A percentile compares a stretch with the other conserved stretches of the same genome.
Conservation (phyloP, 148 eudicot species). For the Camellia lanceoleosa region DNA sequence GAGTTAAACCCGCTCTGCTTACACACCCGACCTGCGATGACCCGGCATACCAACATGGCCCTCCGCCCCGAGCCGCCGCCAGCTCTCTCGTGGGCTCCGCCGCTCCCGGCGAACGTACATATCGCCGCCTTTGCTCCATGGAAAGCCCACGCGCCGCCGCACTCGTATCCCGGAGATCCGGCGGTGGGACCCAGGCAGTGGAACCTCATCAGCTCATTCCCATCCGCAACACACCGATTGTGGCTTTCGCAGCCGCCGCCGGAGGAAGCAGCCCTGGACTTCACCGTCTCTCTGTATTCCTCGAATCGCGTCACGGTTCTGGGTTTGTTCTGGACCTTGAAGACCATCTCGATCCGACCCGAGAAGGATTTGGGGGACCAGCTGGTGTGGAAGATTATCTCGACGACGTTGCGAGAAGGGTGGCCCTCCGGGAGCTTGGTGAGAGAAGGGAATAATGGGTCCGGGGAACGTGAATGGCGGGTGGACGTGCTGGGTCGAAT, state of each 20-base stretch:
- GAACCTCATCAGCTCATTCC: slow-evolving; percentile 94
- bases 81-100: slow-evolving; percentile 75
- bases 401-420: slow-evolving; percentile 86
- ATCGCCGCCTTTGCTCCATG: slow-evolving; percentile 41
- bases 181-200: slow-evolving; percentile 61
- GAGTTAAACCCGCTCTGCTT: slow-evolving; percentile 50
- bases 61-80: slow-evolving; percentile 79
- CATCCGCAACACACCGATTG: slow-evolving; percentile 84
- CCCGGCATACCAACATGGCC: slow-evolving; percentile 85
- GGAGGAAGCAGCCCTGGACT: slow-evolving; percentile 29
- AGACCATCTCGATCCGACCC: slow-evolving; percentile 78
- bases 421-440: slow-evolving; percentile 71
- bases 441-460: slow-evolving; percentile 53
- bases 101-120: slow-evolving; percentile 74
- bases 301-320: slow-evolving; percentile 62
- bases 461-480: slow-evolving; percentile 23
- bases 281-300: slow-evolving; percentile 63
- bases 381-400: slow-evolving; percentile 79
- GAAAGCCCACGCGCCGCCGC: slow-evolving; percentile 44
- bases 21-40: slow-evolving; percentile 76
- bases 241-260: slow-evolving; percentile 32
- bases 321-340: slow-evolving; percentile 63
- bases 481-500: slow-evolving; percentile 19
- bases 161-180: slow-evolving; percentile 27
- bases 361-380: slow-evolving; percentile 68